A percentile compares a stretch with the other conserved stretches of the same genome.
Conservation (phyloP, 2,329 filamentous ascomycete genomes). For the Sarocladiaceae sp. region DNA sequence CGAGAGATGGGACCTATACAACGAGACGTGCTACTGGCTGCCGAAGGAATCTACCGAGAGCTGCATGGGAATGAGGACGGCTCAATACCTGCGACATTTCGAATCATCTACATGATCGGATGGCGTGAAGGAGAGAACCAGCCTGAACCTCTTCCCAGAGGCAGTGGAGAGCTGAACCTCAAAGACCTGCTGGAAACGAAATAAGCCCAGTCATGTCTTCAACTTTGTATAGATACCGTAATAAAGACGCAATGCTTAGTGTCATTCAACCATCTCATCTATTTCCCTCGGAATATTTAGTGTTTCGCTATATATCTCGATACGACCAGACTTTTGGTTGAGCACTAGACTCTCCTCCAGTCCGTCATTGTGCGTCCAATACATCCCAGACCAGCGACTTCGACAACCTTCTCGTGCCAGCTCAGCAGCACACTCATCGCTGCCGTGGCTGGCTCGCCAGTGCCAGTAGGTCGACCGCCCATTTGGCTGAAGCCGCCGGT, state of each 20-base stretch:
- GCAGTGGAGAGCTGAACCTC: constrained; percentile 81
- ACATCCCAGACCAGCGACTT: constrained; percentile 84
- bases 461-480: constrained; percentile 44
- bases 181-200: constrained; percentile 65
- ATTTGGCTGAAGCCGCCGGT: constrained; percentile 85
- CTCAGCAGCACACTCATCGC: constrained; percentile 96
- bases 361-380: constrained; percentile 96
- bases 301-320: too few species aligned
- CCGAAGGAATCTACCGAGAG: constrained; percentile 81
- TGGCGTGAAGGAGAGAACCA: constrained; percentile 87
- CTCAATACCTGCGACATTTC: constrained; percentile 82
- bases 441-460: constrained; percentile 68
- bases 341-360: constrained; percentile 68
- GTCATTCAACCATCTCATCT: constrained; percentile 5
- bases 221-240: constrained; percentile 7
- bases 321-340: too few species aligned
- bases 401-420: constrained; percentile 98
- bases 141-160: constrained; percentile 73
- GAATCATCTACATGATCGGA: constrained; percentile 97
- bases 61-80: constrained; percentile 80
- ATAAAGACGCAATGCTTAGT: background rate
- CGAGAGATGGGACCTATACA: constrained; percentile 74
- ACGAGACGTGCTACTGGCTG: constrained; percentile 80
- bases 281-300: too few species aligned
- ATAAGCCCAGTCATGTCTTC: constrained; percentile 30